Evolutionary conservation across 805 yeast species (phyloP).

Genomic region (Hermanozyma aechmeae): DNA sequence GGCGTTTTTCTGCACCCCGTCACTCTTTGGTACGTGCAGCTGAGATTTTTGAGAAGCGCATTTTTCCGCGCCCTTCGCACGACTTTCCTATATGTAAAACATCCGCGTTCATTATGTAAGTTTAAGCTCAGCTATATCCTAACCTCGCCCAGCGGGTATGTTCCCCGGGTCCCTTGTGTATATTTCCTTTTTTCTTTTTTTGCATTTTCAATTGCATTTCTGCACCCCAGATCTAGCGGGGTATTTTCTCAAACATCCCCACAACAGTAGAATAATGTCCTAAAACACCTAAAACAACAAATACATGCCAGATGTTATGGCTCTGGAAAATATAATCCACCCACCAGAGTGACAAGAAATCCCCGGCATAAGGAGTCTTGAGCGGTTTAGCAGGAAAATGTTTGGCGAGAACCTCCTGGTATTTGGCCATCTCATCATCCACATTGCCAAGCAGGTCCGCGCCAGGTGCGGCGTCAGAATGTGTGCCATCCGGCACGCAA

Average conservation of each 20-base stretch:
- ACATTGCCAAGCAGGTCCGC: constrained; percentile 1
- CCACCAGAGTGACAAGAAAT: constrained; percentile 68
- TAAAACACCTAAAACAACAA: constrained; percentile 80
- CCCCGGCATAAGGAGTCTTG: constrained; percentile 24
- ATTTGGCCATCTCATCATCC: constrained; percentile 11
- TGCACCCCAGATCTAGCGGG: too few species aligned
- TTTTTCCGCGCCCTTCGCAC: too few species aligned
- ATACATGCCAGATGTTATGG: constrained; percentile 91
- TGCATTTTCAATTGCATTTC: background rate
- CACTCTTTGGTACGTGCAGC: too few species aligned
- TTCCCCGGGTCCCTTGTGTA: background rate
- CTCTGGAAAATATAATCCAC: constrained; percentile 66
- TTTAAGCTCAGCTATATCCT: too few species aligned
- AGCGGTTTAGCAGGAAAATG: constrained; percentile 28
- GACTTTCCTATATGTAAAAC: too few species aligned
- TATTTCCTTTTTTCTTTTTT: background rate
- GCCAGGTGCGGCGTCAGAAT: too few species aligned
- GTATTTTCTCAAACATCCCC: constrained; percentile 44
- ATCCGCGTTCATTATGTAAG: too few species aligned
- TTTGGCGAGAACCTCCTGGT: constrained; percentile 21
- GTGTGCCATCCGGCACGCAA: too few species aligned
- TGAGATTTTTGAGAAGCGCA: too few species aligned
- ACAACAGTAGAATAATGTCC: constrained; percentile 80
- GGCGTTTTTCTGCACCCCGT: too few species aligned
- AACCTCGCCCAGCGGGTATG: too few species aligned